Conservation (phyloP, 2,329 filamentous ascomycete species). For the Ophiostoma sp. region DNA sequence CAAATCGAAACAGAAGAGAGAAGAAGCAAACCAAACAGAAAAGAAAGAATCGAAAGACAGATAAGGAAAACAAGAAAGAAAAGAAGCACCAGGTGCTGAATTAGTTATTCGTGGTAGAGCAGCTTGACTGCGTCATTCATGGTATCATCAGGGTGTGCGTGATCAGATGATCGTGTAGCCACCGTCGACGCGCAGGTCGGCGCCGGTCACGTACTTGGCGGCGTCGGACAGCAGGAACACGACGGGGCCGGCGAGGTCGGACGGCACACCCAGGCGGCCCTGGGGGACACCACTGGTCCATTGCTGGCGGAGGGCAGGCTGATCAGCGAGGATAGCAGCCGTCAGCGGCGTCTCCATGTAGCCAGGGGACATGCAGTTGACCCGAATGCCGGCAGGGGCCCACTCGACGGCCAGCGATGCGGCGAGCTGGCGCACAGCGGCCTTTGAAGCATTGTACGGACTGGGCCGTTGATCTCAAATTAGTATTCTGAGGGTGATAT, state of each 20-base stretch:
- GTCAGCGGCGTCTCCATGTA: slow-evolving; percentile 97
- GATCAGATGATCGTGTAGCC: slow-evolving; percentile 75
- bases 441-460: slow-evolving; percentile 90
- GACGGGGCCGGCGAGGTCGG: slow-evolving; percentile 90
- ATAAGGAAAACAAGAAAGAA: background rate
- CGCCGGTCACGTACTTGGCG: slow-evolving; percentile 63
- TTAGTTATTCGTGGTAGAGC: background rate
- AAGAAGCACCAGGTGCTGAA: background rate
- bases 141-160: background rate
- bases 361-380: slow-evolving; percentile 91
- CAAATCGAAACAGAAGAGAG: background rate
- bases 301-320: slow-evolving; percentile 80
- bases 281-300: slow-evolving; percentile 91
- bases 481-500: no score
- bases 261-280: slow-evolving; percentile 86
- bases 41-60: background rate
- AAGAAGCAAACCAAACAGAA: background rate
- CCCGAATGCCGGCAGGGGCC: slow-evolving; percentile 79
- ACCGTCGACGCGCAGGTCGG: slow-evolving; percentile 76
- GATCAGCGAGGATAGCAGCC: slow-evolving; percentile 88
- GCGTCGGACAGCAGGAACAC: slow-evolving; percentile 80
- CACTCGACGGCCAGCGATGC: slow-evolving; percentile 89
- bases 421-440: slow-evolving; percentile 82
- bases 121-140: no score
- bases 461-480: slow-evolving; percentile 31